These are phyloP conservation scores for Pichia sp. DNA, from an alignment of 1,139 yeast species.

Conservation along the genomic window DNA sequence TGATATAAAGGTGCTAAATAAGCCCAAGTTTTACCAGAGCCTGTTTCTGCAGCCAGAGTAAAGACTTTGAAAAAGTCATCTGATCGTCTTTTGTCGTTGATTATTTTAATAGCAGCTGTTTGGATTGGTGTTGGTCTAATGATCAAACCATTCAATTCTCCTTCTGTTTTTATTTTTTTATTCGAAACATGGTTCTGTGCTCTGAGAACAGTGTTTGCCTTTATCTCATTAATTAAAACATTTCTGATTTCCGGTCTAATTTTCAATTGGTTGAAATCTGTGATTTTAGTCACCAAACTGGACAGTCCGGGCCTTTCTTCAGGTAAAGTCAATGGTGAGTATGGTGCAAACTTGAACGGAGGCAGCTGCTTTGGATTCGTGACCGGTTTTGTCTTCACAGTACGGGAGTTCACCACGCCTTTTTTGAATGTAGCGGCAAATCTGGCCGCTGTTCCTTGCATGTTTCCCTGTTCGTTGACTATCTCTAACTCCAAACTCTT, in stretches of 20 bases:
- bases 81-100: constrained; percentile 31
- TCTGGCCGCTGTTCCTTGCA: not conserved
- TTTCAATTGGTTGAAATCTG: constrained; percentile 55
- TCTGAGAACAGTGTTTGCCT: constrained; percentile 37
- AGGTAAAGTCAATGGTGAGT: constrained; percentile 27
- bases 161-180: constrained; percentile 34
- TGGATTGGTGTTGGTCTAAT: constrained; percentile 60
- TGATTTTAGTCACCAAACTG: constrained; percentile 41
- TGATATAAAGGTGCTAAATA: constrained; percentile 72
- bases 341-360: constrained; percentile 29
- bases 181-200: constrained; percentile 33
- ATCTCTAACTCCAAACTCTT: too few relatives aligned
- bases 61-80: constrained; percentile 47
- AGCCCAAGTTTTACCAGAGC: constrained; percentile 94
- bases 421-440: not conserved
- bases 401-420: not conserved
- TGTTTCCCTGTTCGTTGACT: too few relatives aligned
- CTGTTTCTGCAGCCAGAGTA: constrained; percentile 92
- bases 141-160: constrained; percentile 28
- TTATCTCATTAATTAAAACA: constrained; percentile 55
- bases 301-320: constrained; percentile 26
- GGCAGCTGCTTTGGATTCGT: constrained; percentile 9
- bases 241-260: constrained; percentile 61
- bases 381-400: not conserved
- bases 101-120: constrained; percentile 45